These are phyloP conservation scores for Xylaria sp. DNA, from an alignment of 2,329 filamentous ascomycete species.

Conservation along the genomic window DNA sequence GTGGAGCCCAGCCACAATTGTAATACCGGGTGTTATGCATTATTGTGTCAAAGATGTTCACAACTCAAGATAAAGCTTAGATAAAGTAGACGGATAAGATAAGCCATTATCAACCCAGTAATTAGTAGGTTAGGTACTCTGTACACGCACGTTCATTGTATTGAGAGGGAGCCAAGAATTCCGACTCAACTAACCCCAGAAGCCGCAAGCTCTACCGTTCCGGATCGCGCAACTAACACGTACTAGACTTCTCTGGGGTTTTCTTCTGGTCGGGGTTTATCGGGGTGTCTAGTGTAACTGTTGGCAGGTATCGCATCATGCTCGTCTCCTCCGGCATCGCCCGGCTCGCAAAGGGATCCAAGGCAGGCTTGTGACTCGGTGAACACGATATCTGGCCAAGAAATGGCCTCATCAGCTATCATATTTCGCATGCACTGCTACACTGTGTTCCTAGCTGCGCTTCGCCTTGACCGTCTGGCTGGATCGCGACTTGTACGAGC, in stretches of 20 bases:
- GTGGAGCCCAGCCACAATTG: not conserved
- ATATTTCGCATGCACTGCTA: constrained; percentile 19
- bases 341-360: constrained; percentile 25
- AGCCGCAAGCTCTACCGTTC: constrained; percentile 24
- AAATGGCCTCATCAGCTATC: constrained; percentile 17
- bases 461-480: constrained; percentile 30
- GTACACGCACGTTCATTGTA: not conserved
- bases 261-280: not conserved
- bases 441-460: constrained; percentile 19
- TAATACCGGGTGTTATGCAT: not conserved
- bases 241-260: not conserved
- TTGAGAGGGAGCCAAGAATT: not conserved
- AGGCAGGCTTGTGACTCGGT: constrained; percentile 2
- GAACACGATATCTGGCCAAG: constrained; percentile 16
- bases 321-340: constrained; percentile 44
- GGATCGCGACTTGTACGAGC: constrained; percentile 20
- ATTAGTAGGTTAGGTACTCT: too few relatives aligned
- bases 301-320: constrained; percentile 16
- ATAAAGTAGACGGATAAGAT: constrained; percentile 1
- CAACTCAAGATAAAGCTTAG: not conserved
- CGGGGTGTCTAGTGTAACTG: not conserved
- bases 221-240: constrained; percentile 17
- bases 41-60: not conserved
- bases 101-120: not conserved
- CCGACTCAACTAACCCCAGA: not conserved